Evolutionary conservation across 345 rosid genomes (phyloP), one percentile per base, ranked within the genome.

Genomic region (Eucalyptus tenuipes): DNA sequence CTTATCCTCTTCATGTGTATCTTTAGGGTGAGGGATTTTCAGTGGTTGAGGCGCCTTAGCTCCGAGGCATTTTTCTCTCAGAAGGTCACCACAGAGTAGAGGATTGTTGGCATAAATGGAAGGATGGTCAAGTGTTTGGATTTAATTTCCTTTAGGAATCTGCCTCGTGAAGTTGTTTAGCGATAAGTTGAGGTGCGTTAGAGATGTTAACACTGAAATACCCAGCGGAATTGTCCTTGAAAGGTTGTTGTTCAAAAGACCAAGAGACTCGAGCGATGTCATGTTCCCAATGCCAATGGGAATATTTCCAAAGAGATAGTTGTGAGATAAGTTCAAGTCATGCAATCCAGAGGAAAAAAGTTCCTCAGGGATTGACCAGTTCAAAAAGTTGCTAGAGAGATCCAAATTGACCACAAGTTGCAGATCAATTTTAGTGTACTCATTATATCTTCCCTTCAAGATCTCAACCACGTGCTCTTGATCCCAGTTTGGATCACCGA

Each of bases 361-460:
- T 47, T 80, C 89, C 7, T 87, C 55, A 0, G 90, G 92, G 1
- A 91, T 49, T 31, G 87, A 49, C 42, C 90, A 91, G 0, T 37
- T 27, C 8, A 92, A 27, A 29, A 86, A 52, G 53, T 92, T 92
- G 29, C 89, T 44, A 18, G 93, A 90, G 27, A 92, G 87, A 14
- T 91, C 92, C 45, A 92, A 82, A 87, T 25, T 42, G 7, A 75
- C 71, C 4, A 91, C 87, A 11, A 82, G 53, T 8, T 25, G 20
- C 1, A 91, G 31, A 8, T 2, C 11, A 4, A 8, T 87, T 16
- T 9, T 42, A 0, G 49, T 55, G 47, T 87, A 88, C 18, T 86
- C 47, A 0, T 29, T 7, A 8, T 85, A 49, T 49, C 40, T 53
- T 57, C 93, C 93, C 79, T 90, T 90, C 40, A 52, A 10, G 25